These are phyloP conservation scores for Saccharomyces hybrid DNA, from an alignment of 1,139 yeast species.

Conservation along the genomic window DNA sequence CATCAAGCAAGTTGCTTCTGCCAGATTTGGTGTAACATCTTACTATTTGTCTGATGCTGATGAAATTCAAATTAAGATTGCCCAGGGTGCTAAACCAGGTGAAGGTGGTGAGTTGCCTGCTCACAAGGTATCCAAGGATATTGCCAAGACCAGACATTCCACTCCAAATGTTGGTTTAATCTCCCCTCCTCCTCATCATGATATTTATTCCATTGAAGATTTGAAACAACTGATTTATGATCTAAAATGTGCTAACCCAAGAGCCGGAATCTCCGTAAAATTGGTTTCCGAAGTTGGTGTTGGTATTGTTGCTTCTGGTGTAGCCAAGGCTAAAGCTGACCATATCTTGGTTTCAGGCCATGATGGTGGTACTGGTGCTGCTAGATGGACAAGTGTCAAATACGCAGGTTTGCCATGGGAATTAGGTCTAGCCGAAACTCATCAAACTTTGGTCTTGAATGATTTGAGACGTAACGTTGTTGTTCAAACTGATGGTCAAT, in stretches of 20 bases:
- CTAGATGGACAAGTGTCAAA: constrained; percentile 94
- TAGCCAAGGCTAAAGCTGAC: constrained; percentile 97
- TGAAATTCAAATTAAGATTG: constrained; percentile 96
- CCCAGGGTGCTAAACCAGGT: constrained; percentile 99
- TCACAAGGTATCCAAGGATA: constrained; percentile 77
- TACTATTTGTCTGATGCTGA: constrained; percentile 93
- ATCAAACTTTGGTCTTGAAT: constrained; percentile 91
- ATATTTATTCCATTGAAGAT: constrained; percentile 95
- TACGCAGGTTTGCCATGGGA: constrained; percentile 99
- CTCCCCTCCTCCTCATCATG: constrained; percentile 98
- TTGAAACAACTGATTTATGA: constrained; percentile 94
- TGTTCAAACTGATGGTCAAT: constrained; percentile 95
- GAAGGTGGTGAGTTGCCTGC: constrained; percentile 99
- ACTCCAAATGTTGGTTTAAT: constrained; percentile 96
- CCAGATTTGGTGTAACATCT: constrained; percentile 96
- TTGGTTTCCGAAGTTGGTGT: constrained; percentile 97
- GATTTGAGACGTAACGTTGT: constrained; percentile 93
- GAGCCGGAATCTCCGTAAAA: constrained; percentile 94
- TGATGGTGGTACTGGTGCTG: constrained; percentile 99
- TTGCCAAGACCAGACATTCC: constrained; percentile 94
- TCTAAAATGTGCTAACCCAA: constrained; percentile 92
- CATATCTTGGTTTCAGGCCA: constrained; percentile 94
- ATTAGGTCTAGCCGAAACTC: constrained; percentile 95
- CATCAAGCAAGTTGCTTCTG: constrained; percentile 95
- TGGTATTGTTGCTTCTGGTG: constrained; percentile 98